Evolutionary conservation across 495 filamentous ascomycete genomes (phyloP), one percentile per base, ranked within the genome.

Genomic region (Lasiosphaeriaceae sp.): DNA sequence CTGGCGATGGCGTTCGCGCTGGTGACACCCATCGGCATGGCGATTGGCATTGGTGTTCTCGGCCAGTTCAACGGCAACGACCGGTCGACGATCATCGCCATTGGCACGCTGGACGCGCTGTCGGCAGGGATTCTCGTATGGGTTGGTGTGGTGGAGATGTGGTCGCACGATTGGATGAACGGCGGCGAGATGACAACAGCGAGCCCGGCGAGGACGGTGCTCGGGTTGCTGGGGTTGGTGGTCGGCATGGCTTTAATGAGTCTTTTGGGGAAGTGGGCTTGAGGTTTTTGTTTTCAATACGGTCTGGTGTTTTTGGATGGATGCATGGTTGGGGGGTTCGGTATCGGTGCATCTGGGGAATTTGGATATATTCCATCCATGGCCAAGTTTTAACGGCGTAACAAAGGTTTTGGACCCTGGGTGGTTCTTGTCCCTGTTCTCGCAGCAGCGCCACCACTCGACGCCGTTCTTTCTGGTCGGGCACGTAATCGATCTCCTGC

Each of bases 121-220:
- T 79, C 75, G 22, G 82, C 83, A 1, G 83, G 83, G 1, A 83
- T 86, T 50, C 65, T 86, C 21, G 66, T 83, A 12, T 84, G 81
- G 80, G 81, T 84, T 16, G 79, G 81, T 1, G 59, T 82, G 0
- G 80, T 83, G 2, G 83, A 83, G 70, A 86, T 85, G 81, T 78
- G 76, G 76, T 78, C 76, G 4, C 66, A 64, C 31, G 81, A 85
- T 58, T 85, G 81, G 81, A 70, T 83, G 66, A 24, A 65, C 16
- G 65, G 63, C 16, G 66, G 66, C 23, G 68, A 66, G 51, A 62
- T 70, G 65, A 58, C 61, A 31, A 49, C 49, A 4, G 53, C 65
- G 2, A 41, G 66, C 11, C 58, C 63, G 11, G 11, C 64, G 2
- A 35, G 57, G 11, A 72, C 67, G 0, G 37, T 48, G 17, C 23